Base-by-base conservation (phyloP, 805 yeast genomes). In the Candida xiaguanensis region DNA sequence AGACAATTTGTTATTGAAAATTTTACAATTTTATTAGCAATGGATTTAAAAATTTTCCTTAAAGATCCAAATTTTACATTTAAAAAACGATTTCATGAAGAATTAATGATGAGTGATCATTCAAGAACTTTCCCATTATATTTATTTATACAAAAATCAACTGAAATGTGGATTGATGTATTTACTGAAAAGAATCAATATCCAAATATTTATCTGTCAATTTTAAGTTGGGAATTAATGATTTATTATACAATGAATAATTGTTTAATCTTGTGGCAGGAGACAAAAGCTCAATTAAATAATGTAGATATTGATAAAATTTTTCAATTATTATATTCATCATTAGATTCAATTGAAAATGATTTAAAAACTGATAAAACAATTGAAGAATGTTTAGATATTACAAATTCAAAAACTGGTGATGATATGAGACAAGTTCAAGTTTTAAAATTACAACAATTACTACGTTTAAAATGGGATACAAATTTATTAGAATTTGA, bases 251-350 rank as follows among this genome's bases (percentile, higher is more conserved):
- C 81, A 14, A 74, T 83, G 74, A 66, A 70, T 27, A 75, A 75
- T 44, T 70, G 81, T 39, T 62, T 83, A 48, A 69, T 72, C 29
- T 63, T 82, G 31, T 85, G 93, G 91, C 76, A 74, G 44, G 75
- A 70, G 36, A 75, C 90, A 1, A 67, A 67, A 27, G 82, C 87
- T 1, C 58, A 53, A 39, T 51, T 61, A 40, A 61, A 56, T 19
- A 66, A 66, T 34, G 74, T 64, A 11, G 85, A 85, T 52, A 67
- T 76, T 30, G 72, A 72, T 3, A 70, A 75, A 32, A 63, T 81
- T 12, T 54, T 71, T 27, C 61, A 70, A 22, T 58, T 81, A 29
- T 57, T 84, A 23, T 55, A 41, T 12, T 51, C 61, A 22, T 55
- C 58, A 37, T 46, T 65, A 15, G 49, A 53, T 17, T 27, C 40